These are phyloP conservation scores for Claviceps monticola DNA, from an alignment of 2,329 filamentous ascomycete genomes.

Conservation along the genomic window DNA sequence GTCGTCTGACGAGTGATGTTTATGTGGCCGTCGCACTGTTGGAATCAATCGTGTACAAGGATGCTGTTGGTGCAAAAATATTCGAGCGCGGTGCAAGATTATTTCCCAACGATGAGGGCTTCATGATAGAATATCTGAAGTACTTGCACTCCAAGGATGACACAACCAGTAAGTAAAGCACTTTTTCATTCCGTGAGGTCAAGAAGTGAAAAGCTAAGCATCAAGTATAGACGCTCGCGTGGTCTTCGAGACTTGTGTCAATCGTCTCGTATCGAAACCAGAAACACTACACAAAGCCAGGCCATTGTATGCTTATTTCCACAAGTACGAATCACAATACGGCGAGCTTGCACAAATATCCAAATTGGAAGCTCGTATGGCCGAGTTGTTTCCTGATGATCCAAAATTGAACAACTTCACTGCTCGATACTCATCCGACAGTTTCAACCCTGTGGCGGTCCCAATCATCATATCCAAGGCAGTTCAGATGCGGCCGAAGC, in stretches of 20 bases:
- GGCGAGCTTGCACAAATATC: slow-evolving; percentile 84
- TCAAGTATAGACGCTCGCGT: slow-evolving; percentile 63
- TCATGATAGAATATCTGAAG: slow-evolving; percentile 91
- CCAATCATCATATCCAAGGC: slow-evolving; percentile 71
- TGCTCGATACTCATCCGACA: slow-evolving; percentile 54
- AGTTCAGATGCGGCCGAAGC: slow-evolving; percentile 59
- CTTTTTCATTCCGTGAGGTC: neutral
- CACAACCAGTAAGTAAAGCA: slow-evolving; percentile 60
- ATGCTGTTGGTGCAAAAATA: slow-evolving; percentile 82
- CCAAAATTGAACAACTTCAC: slow-evolving; percentile 62
- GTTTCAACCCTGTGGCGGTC: slow-evolving; percentile 71
- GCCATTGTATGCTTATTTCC: slow-evolving; percentile 78
- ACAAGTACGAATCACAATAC: slow-evolving; percentile 88
- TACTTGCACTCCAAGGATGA: slow-evolving; percentile 87
- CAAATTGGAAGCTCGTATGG: slow-evolving; percentile 86
- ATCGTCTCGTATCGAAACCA: slow-evolving; percentile 63
- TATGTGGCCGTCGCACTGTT: slow-evolving; percentile 89
- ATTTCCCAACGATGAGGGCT: slow-evolving; percentile 85
- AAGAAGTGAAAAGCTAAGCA: slow-evolving; percentile 8
- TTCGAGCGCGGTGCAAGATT: slow-evolving; percentile 88
- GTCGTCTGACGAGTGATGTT: slow-evolving; percentile 82
- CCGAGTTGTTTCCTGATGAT: slow-evolving; percentile 83
- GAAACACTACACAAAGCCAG: slow-evolving; percentile 65
- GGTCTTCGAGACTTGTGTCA: slow-evolving; percentile 89
- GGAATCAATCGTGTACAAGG: slow-evolving; percentile 92